Base-by-base conservation (phyloP, 805 yeast genomes). In the Tetrapisispora phaffii region DNA sequence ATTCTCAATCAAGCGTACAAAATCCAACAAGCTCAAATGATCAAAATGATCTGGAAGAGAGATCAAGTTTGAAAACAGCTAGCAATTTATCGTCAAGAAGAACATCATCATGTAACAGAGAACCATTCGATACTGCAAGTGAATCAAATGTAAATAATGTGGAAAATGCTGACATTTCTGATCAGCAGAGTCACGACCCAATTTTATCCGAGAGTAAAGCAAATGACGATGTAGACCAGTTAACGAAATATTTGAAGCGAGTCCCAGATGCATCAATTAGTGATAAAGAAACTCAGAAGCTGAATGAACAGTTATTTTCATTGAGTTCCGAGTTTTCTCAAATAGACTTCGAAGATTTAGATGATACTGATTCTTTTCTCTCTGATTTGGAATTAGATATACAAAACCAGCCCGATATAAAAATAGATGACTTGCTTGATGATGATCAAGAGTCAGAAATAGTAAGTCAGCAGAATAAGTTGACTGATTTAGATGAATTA, bases 381-480 rank as follows among this genome's bases (percentile, higher is more conserved):
- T 36, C 39, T 13, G 29, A 36, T 23, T 16, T 36, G 4, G 39
- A 36, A 23, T 12, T n/a, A 10, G 26, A 19, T 19, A 10, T 22
- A 9, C 21, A 34, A 3, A 7, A 34, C 12, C 24, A 57, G 39
- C 54, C 50, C 23, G 55, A 50, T 19, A 53, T 50, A 28, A 49
- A 56, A 9, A 62, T 62, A 7, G 42, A 63, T 33, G 65, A 61
- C 2, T 36, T 58, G n/a, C 36, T 59, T 6, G 57, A 67, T 3
- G 17, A 20, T 17, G 13, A 13, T 19, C 10, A 20, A 19, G 9
- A 4, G 13, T 34, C 17, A 16, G 21, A 16, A 34, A 55, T n/a
- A 52, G 54, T 29, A 60, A 59, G 39, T 50, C 60, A 47, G 54
- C 50, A 39, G 52, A 53, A 16, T 23, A 20, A 12, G 8, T n/a